A percentile compares a stretch with the other conserved stretches of the same genome.
Evolutionary conservation across 2,329 filamentous ascomycete genomes (phyloP).

Genomic region (Pseudocercospora cruenta): DNA sequence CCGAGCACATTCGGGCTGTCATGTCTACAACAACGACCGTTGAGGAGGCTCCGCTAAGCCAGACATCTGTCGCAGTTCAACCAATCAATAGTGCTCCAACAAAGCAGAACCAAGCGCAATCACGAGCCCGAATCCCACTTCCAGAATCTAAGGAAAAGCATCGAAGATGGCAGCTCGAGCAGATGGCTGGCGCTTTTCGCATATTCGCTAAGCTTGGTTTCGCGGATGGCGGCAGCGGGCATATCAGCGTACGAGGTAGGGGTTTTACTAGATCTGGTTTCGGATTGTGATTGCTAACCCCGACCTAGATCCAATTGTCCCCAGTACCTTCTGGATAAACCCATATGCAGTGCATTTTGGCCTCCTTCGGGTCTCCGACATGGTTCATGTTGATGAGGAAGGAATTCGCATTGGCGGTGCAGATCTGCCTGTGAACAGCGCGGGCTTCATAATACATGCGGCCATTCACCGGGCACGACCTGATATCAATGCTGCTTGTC

Average conservation of each 20-base stretch:
- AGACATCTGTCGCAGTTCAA: too few species aligned
- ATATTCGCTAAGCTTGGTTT: conserved; percentile 38
- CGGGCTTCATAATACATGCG: conserved; percentile 26
- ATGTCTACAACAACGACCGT: too few species aligned
- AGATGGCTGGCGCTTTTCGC: conserved; percentile 42
- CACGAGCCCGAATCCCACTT: not conserved
- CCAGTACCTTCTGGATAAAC: conserved; percentile 39
- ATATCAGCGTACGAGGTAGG: conserved; percentile 34
- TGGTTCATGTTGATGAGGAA: conserved; percentile 50
- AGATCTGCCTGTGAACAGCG: conserved; percentile 43
- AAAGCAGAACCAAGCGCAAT: not conserved
- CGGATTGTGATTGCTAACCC: not conserved
- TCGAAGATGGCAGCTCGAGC: conserved; percentile 38
- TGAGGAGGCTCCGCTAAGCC: too few species aligned
- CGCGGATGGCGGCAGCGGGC: conserved; percentile 37
- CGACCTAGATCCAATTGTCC: not conserved
- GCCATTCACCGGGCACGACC: conserved; percentile 23
- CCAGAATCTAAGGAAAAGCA: conserved; percentile 16
- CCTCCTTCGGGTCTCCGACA: conserved; percentile 46
- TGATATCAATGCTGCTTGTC: conserved; percentile 41
- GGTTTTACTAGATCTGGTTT: not conserved
- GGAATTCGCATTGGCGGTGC: conserved; percentile 45
- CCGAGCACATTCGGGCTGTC: too few species aligned
- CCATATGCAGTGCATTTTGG: conserved; percentile 48
- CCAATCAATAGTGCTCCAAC: not conserved